Evolutionary conservation across 305 asterid species (phyloP).

Genomic region (Plantago coronopus): DNA sequence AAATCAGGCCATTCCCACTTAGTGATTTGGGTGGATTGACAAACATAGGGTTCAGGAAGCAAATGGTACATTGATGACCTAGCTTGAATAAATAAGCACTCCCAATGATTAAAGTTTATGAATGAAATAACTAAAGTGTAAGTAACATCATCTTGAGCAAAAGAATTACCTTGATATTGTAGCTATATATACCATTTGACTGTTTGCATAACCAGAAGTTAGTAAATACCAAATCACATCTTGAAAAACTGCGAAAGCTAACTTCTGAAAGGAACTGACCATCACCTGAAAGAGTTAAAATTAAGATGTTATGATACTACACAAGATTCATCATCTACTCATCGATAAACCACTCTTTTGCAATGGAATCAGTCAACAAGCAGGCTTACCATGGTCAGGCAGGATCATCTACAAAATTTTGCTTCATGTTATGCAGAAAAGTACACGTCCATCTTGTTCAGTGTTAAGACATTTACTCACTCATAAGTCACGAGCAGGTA

Average conservation of each 20-base stretch:
- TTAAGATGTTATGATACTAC: constrained; percentile 7
- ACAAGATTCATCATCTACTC: constrained; percentile 10
- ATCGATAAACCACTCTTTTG: constrained; percentile 9
- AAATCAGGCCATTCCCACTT: too few species aligned
- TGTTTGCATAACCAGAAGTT: constrained; percentile 23
- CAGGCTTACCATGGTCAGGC: constrained; percentile 24
- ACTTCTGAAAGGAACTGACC: constrained; percentile 25
- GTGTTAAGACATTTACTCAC: constrained; percentile 11
- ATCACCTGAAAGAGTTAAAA: constrained; percentile 18
- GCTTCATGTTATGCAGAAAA: constrained; percentile 14
- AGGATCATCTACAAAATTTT: constrained; percentile 12
- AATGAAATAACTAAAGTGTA: constrained; percentile 7
- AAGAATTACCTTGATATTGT: constrained; percentile 28
- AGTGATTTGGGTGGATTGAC: too few species aligned
- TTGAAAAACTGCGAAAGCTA: constrained; percentile 22
- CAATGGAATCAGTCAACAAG: constrained; percentile 13
- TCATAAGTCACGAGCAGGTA: constrained; percentile 7
- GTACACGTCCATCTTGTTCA: constrained; percentile 7
- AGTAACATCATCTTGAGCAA: constrained; percentile 16
- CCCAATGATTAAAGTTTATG: neutral
- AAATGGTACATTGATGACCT: neutral
- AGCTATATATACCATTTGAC: constrained; percentile 19
- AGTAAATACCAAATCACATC: constrained; percentile 18
- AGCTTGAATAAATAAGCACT: neutral
- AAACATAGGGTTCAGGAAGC: neutral